A percentile compares a stretch with the other conserved stretches of the same genome.
Evolutionary conservation across 2,329 filamentous ascomycete species (phyloP).

Genomic region (Nemania sp.): DNA sequence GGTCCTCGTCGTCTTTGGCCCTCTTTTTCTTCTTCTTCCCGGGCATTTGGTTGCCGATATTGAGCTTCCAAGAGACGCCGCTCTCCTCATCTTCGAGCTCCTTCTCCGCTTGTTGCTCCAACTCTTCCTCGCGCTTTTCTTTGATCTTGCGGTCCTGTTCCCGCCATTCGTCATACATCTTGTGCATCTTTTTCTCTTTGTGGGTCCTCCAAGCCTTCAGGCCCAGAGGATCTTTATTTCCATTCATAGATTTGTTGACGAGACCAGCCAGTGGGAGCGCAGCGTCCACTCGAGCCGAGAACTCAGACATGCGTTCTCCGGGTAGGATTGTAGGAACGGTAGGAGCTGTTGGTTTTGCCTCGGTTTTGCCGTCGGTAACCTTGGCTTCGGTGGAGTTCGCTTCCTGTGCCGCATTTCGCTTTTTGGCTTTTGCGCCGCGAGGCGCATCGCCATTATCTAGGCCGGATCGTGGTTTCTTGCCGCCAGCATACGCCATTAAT

Average conservation of each 20-base stretch:
- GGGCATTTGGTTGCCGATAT: slow-evolving; percentile 41
- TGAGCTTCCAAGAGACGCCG: slow-evolving; percentile 53
- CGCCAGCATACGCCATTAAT: slow-evolving; percentile 73
- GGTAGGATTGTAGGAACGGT: slow-evolving; percentile 72
- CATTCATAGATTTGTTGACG: slow-evolving; percentile 61
- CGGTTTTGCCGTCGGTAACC: slow-evolving; percentile 22
- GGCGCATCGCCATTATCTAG: slow-evolving; percentile 69
- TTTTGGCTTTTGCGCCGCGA: slow-evolving; percentile 40
- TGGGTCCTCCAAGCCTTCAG: slow-evolving; percentile 72
- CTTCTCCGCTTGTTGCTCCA: slow-evolving; percentile 64
- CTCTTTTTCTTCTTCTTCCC: slow-evolving; percentile 51
- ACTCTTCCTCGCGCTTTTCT: slow-evolving; percentile 66
- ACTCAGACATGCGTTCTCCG: slow-evolving; percentile 81
- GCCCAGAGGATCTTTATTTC: slow-evolving; percentile 65
- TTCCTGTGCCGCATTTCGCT: slow-evolving; percentile 30
- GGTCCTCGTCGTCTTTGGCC: slow-evolving; percentile 64
- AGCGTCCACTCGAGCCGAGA: slow-evolving; percentile 79
- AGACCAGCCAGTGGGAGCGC: slow-evolving; percentile 77
- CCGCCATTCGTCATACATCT: slow-evolving; percentile 77
- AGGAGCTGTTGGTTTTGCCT: slow-evolving; percentile 26
- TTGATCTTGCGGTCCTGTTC: slow-evolving; percentile 67
- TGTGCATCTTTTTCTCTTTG: slow-evolving; percentile 82
- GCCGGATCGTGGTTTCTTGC: slow-evolving; percentile 63
- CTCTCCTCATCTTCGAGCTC: slow-evolving; percentile 63
- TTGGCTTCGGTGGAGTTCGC: slow-evolving; percentile 19